Base-by-base conservation (phyloP, 805 yeast genomes). In the Deakozyma indianensis region DNA sequence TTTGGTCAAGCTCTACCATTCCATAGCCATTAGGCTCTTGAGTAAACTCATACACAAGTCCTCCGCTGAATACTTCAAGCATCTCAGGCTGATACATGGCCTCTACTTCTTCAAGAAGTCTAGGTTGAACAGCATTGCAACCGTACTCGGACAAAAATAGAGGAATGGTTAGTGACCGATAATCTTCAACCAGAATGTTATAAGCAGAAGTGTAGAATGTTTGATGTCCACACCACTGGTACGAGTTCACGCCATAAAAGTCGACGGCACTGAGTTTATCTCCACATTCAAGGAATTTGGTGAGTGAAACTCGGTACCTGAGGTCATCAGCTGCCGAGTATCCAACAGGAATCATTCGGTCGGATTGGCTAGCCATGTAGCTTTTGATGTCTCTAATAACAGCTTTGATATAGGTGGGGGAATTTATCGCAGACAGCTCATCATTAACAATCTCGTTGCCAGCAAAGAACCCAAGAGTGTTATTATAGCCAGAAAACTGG, bases 241-340 rank as follows among this genome's bases (percentile, higher is more conserved):
- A 82, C 2, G 87, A 77, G 57, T 82, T 82, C 47, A 82, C 83
- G 2, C 90, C 92, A 58, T 81, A 82, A 54, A 82, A 82, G 58
- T 90, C 97, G 16, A 69, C 65, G 1, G 62, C 56, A 3, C 59
- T 62, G 29, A 73, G 78, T 2, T 69, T 69, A 20, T 75, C 77
- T 22, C 77, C 73, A 56, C 96, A 88, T 54, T 81, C 90, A 46
- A 90, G 70, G 58, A 83, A 90, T 47, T 77, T 72, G 0, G 96
- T 81, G 42, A 88, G 69, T 0, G 95, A 73, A 5, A 75, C 73
- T 55, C 97, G 70, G 62, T 75, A 88, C 44, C 70, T 63, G 48
- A 88, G 69, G 56, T 88, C 96, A 63, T 90, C 97, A 1, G 96
- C 97, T 0, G 97, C 96, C 0, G 96, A 86, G 60, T 90, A 90